phyloP scores from a whole-genome alignment of 257 asterid genomes.

The Fraxinus cuspidata region DNA sequence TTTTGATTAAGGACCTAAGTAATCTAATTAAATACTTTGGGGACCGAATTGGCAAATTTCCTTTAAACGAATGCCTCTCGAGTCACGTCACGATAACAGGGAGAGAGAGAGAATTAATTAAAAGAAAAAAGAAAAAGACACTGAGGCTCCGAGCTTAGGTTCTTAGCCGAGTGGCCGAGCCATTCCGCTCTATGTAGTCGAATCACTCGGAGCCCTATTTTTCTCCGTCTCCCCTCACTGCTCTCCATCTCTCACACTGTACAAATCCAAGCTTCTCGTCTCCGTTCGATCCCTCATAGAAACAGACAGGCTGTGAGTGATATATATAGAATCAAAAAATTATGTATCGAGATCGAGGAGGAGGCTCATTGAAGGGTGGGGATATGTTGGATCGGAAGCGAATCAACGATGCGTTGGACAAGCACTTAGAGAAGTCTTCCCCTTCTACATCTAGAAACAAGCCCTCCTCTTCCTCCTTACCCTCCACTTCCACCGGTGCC shows the following conservation, averaged over 20 bases:
- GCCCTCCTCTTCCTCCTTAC: conserved; percentile 48
- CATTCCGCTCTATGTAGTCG: conserved; percentile 7
- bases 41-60: too few species aligned
- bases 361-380: conserved; percentile 70
- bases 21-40: too few species aligned
- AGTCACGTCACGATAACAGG: too few species aligned
- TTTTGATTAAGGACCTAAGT: too few species aligned
- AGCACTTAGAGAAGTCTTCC: conserved; percentile 87
- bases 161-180: neutral
- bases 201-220: conserved; percentile 44
- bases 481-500: conserved; percentile 59
- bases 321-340: conserved; percentile 17
- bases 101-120: too few species aligned
- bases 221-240: conserved; percentile 30
- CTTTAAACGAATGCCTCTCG: too few species aligned
- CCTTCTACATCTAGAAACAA: conserved; percentile 82
- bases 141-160: neutral
- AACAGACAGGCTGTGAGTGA: conserved; percentile 1
- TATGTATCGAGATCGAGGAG: conserved; percentile 83
- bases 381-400: conserved; percentile 95
- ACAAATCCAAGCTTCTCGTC: conserved; percentile 22
- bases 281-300: neutral
- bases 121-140: neutral
- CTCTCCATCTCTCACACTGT: conserved; percentile 13
- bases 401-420: conserved; percentile 90